phyloP scores from a whole-genome alignment of 305 asterid species.

The Solanum chacoense region DNA sequence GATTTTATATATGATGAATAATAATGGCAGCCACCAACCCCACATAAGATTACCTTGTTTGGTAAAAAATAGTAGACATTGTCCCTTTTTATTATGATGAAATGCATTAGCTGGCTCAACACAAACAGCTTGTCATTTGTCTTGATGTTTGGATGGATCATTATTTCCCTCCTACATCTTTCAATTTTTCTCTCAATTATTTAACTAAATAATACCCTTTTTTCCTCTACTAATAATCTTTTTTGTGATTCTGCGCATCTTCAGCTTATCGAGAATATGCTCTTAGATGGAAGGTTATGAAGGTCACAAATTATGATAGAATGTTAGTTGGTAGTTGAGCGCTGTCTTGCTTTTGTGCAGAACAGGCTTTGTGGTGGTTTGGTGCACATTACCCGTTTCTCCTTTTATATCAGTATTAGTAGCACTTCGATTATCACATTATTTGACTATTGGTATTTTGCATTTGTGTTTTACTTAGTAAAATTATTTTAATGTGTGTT shows the following conservation, averaged over 20 bases:
- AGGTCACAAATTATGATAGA: background rate
- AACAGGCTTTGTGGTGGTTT: background rate
- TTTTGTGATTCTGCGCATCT: background rate
- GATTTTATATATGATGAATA: slow-evolving; percentile 6
- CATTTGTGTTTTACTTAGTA: no score
- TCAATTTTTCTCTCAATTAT: background rate
- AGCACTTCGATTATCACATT: background rate
- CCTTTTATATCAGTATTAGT: background rate
- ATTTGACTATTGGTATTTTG: no score
- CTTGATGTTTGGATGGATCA: background rate
- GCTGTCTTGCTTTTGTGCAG: background rate
- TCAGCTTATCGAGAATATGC: background rate
- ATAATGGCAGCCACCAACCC: slow-evolving; percentile 28
- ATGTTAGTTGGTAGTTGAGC: background rate
- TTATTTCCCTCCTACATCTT: background rate
- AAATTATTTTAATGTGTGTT: no score
- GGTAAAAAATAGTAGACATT: background rate
- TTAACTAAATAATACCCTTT: background rate
- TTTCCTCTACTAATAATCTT: background rate
- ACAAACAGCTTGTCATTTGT: slow-evolving; percentile 11
- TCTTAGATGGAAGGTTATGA: background rate
- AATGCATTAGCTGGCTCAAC: slow-evolving; percentile 17
- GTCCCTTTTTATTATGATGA: background rate
- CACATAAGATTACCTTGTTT: slow-evolving; percentile 15
- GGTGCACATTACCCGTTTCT: background rate